Base-by-base conservation (phyloP, 306 rosid genomes). In the Vicia sativa region DNA sequence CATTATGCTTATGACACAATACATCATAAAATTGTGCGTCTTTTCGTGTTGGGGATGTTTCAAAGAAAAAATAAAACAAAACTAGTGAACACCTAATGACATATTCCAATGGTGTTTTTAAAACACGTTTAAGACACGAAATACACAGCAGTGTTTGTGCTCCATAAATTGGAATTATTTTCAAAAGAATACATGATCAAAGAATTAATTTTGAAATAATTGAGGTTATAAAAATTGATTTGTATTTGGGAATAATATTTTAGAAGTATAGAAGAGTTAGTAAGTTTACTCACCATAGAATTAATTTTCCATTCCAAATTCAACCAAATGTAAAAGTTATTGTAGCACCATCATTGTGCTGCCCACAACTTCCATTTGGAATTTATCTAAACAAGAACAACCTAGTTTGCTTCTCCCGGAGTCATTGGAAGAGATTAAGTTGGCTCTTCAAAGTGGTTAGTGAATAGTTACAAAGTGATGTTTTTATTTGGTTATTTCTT, bases 1-100 rank as follows among this genome's bases (percentile, higher is more conserved):
- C 34, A 52, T 52, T 19, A 52, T 52, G 58, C 58, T 21, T 15
- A 52, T 52, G 31, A 23, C 34, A 52, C 58, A 52, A 52, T 52
- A 52, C 9, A 52, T 21, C 29, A 21, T 21, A 11, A 48, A 15
- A 15, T 48, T 2, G 14, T 16, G n/a, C n/a, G 23, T 21, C 34
- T 5, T 7, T 23, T n/a, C 11, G 34, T 0, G 52, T 45, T 45
- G 11, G 21, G 14, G 52, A 11, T 7, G 35, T 46, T 4, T 49
- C 28, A 9, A 11, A 49, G 55, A 6, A 2, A 45, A 45, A 45
- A 14, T 9, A 18, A 16, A 44, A 45, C 11, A 45, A 45, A 50
- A 19, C 10, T 18, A 9, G 4, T 50, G 56, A 28, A 50, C 11
- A 11, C 26, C 19, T 19, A 50, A 18, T 50, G 29, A 50, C 56